Evolutionary conservation across 1,139 yeast species (phyloP).

Genomic region (Hansenula lynferdii): DNA sequence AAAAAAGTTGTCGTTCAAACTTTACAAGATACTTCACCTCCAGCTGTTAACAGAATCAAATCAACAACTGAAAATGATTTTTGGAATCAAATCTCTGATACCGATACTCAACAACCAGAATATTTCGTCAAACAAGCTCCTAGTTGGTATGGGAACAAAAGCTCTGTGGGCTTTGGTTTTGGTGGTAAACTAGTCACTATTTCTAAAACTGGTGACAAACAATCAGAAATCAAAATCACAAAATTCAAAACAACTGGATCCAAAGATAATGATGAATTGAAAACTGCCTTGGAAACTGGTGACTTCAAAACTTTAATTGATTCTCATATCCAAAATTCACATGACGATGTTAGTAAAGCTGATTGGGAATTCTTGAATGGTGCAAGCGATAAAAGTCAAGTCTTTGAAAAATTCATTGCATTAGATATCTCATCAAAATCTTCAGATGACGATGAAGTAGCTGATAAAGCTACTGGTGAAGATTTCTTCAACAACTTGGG

Average conservation of each 20-base stretch:
- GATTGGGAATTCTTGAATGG: conserved; percentile 78
- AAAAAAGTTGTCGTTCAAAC: conserved; percentile 83
- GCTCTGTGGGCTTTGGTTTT: conserved; percentile 81
- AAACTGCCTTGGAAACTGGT: conserved; percentile 53
- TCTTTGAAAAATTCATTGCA: conserved; percentile 29
- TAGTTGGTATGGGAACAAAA: conserved; percentile 76
- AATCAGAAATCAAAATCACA: conserved; percentile 44
- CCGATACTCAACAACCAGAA: conserved; percentile 71
- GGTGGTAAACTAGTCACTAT: conserved; percentile 84
- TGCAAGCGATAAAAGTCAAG: conserved; percentile 46
- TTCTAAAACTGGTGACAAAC: conserved; percentile 35
- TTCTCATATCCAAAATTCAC: conserved; percentile 39
- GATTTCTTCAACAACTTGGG: conserved; percentile 31
- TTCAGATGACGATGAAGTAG: conserved; percentile 10
- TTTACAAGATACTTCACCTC: conserved; percentile 69
- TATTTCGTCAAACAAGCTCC: conserved; percentile 78
- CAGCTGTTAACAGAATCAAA: conserved; percentile 40
- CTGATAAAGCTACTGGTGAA: no score
- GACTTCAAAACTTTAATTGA: conserved; percentile 53
- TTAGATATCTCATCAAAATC: conserved; percentile 27
- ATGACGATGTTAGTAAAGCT: conserved; percentile 42
- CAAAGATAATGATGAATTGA: conserved; percentile 38
- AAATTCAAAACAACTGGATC: conserved; percentile 40
- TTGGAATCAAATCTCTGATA: conserved; percentile 75
- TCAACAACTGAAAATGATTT: conserved; percentile 68